Base-by-base conservation (phyloP, 495 filamentous ascomycete genomes). In the Penicillium riverlandense region DNA sequence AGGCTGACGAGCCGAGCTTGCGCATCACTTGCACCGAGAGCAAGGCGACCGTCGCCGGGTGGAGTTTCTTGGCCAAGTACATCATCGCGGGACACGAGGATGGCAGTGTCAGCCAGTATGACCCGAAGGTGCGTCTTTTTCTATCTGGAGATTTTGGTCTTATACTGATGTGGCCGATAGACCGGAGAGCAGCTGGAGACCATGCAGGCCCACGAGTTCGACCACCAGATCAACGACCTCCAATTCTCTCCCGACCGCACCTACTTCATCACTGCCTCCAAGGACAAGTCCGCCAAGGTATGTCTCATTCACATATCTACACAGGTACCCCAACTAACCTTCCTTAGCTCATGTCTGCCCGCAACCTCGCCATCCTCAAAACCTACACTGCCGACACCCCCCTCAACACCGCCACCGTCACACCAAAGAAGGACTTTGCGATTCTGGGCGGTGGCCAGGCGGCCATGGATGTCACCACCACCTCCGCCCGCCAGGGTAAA, bases 381-480 rank as follows among this genome's bases (percentile, higher is more conserved):
- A 90, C 86, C 47, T 98, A 91, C 72, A 56, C 75, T 48, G 71
- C 89, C 71, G 92, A 98, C 61, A 98, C 92, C n/a, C 90, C 92
- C 11, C 82, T 98, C 46, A 97, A 97, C 78, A 89, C 82, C 56
- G 92, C 94, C 51, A 80, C 82, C 44, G 90, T 98, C 47, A 95
- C 90, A 30, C 80, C 86, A 9, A 90, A 90, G 69, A 96, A 96
- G 70, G 89, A 96, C 57, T 98, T 86, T 57, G 89, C 97, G 35
- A 92, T 98, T 59, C 83, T 98, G 14, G 92, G 92, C 49, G 92
- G 92, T 75, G 92, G 92, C 47, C 92, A 98, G 69, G 92, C 91
- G 44, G 92, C 92, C 55, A 96, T 96, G 88, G 92, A 96, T 66
- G 92, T 98, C 64, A 98, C 92, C n/a, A 94, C 86, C 12, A 98